Evolutionary conservation across 2,329 filamentous ascomycete genomes (phyloP), one percentile per base, ranked within the genome.

Genomic region (Orbilia ellipsospora): DNA sequence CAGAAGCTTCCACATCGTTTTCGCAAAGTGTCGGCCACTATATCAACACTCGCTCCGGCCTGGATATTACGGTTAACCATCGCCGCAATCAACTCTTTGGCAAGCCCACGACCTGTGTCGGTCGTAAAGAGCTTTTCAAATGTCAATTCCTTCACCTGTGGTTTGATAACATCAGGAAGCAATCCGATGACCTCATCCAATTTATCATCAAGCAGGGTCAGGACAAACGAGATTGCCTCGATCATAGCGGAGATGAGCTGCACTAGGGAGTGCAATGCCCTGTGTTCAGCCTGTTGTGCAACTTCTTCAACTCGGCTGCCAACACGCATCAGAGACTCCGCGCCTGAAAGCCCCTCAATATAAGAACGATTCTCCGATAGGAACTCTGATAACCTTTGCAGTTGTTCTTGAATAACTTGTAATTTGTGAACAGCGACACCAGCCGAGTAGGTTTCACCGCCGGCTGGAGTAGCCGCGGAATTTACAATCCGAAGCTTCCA

Each of bases 61-160:
- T 94, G 92, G 79, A 99, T 99, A 82, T 97, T 99, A 80, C 94
- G 90, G 82, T 98, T 98, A 65, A 99, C 95, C 80, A 99, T 98
- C 0, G 94, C 93, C 82, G 98, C 99, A 68, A 99, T 95, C 0
- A 99, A 86, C 66, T 97, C 88, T 82, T 97, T 97, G 1, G 94
- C 96, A 23, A 98, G 87, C 10, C 97, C 93, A 79, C 93, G 93
- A 36, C 95, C 95, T 16, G 89, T 86, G 4, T 87, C 83, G 50
- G 90, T 89, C 2, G 92, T 92, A 82, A 99, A 98, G 0, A 99
- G 88, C 54, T 88, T 88, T 81, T 98, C 93, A 80, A 92, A 99
- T 0, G 93, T 97, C 63, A 99, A 86, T 42, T 90, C 87, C 72
- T 88, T 87, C 62, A 96, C 88, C 73, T 89, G 87, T 77, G 90